These are phyloP conservation scores for Harrya chromipes DNA, from an alignment of 768 basidiomycete species.

Conservation along the genomic window DNA sequence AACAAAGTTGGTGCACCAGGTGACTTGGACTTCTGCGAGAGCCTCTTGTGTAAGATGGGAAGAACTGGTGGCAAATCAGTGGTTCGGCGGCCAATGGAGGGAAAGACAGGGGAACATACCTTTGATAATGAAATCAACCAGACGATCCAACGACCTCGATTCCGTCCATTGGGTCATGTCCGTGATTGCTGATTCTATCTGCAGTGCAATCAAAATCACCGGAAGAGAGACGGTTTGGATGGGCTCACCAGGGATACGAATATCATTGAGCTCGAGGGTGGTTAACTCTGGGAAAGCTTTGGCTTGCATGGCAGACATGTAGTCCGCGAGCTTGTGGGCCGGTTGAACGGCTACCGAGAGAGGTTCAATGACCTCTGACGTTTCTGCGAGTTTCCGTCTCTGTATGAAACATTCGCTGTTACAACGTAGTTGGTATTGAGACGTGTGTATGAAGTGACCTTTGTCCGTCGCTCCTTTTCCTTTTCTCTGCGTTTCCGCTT, in stretches of 20 bases:
- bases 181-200: slow-evolving; percentile 68
- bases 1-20: slow-evolving; percentile 86
- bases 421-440: background rate
- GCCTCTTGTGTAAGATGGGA: slow-evolving; percentile 63
- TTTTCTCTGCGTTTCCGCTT: slow-evolving; percentile 76
- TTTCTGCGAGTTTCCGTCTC: slow-evolving; percentile 64
- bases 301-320: slow-evolving; percentile 62
- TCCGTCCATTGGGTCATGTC: slow-evolving; percentile 76
- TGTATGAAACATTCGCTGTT: slow-evolving; percentile 27
- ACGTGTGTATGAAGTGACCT: slow-evolving; percentile 42
- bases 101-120: slow-evolving; percentile 41
- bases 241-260: slow-evolving; percentile 69
- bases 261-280: slow-evolving; percentile 75
- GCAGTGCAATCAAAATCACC: slow-evolving; percentile 45
- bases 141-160: slow-evolving; percentile 64
- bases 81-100: background rate
- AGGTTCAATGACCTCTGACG: slow-evolving; percentile 34
- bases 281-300: slow-evolving; percentile 69
- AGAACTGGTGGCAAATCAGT: slow-evolving; percentile 41
- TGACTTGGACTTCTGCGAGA: slow-evolving; percentile 72
- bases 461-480: slow-evolving; percentile 69
- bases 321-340: slow-evolving; percentile 55
- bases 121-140: slow-evolving; percentile 74
- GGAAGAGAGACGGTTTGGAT: background rate
- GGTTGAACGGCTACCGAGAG: slow-evolving; percentile 55